Evolutionary conservation across 2,329 filamentous ascomycete species (phyloP).

Genomic region (Fusarium sp.): DNA sequence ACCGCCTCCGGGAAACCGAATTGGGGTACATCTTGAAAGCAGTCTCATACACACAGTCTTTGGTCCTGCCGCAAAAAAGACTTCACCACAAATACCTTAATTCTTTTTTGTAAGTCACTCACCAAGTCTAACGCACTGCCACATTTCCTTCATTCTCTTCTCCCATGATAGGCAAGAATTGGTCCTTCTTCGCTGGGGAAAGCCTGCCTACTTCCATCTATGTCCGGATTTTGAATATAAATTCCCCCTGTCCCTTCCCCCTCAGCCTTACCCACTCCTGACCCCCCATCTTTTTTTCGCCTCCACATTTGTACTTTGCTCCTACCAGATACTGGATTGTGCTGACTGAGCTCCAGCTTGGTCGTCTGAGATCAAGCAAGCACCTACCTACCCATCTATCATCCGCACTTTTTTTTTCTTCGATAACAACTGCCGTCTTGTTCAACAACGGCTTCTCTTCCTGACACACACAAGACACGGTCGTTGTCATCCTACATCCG

Average conservation of each 20-base stretch:
- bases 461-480: not conserved
- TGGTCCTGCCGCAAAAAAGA: not conserved
- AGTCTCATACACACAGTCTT: not conserved
- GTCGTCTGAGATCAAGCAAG: not conserved
- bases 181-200: not conserved
- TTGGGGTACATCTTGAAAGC: not conserved
- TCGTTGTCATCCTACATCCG: not conserved
- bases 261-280: conserved; percentile 36
- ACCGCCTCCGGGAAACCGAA: not conserved
- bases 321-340: conserved; percentile 25
- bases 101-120: not conserved
- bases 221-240: not conserved
- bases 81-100: not conserved
- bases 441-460: not conserved
- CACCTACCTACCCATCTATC: not conserved
- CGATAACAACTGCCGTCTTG: conserved; percentile 5
- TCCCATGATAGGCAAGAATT: not conserved
- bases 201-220: not conserved
- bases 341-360: conserved; percentile 13
- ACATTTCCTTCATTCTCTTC: not conserved
- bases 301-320: conserved; percentile 28
- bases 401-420: not conserved
- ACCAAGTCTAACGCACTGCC: not conserved
- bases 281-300: conserved; percentile 28
- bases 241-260: not conserved